Evolutionary conservation across 441 rosid genomes (phyloP), one percentile per base, ranked within the genome.

Genomic region (Brassica hybrid): DNA sequence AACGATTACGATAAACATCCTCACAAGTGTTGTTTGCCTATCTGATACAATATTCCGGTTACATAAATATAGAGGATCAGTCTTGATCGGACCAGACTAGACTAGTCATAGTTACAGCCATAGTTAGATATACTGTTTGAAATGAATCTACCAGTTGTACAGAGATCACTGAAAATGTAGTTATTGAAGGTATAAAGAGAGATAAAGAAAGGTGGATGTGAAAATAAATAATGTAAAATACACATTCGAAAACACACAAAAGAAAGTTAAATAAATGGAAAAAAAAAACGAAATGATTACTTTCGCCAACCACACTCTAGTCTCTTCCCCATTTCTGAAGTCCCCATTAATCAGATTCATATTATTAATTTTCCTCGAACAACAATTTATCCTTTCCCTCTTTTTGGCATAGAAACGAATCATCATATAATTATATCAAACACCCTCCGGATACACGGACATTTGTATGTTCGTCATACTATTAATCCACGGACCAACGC

Each of bases 231-330:
- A 62, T 73, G 81, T 63, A 64, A 45, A 32, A 14, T 13, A 69
- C 34, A 63, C 52, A 64, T 73, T 27, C 32, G 30, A 54, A 54
- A 16, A 45, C 13, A 74, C 70, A 69, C 19, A 14, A 63, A 74
- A 38, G 4, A 19, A 71, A 57, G 60, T 64, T 65, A 64, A 74
- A 74, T 45, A n/a, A 48, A 48, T 48, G 56, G n/a, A 48, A 45
- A 21, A 61, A 50, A 52, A 54, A 88, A 84, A 84, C 16, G 87
- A 86, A 85, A 92, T 85, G 92, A 88, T 90, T 82, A 62, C 71
- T 68, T 76, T 82, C 80, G 86, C 89, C 91, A 80, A 76, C 85
- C 76, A 25, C 85, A 54, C 75, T 61, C 73, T 65, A 83, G 67
- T 64, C 79, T 74, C 50, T 68, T 79, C 72, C 79, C 83, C 83